Base-by-base conservation (phyloP, 805 yeast species). In the Pichia eremophila region DNA sequence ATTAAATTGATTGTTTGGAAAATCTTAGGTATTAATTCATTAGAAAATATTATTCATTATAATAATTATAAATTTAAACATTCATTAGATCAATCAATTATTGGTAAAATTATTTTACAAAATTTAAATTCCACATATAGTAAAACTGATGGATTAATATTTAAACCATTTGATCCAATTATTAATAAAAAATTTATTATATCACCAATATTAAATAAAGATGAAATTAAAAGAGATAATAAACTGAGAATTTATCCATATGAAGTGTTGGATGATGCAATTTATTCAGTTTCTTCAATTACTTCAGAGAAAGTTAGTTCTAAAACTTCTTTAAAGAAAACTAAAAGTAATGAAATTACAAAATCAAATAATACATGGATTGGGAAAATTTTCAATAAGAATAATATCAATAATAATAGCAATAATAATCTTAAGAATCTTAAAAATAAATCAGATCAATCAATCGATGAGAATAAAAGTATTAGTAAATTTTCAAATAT, bases 1-100 rank as follows among this genome's bases (percentile, higher is more conserved):
- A 69, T 76, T 43, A 69, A 89, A 39, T 68, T 87, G 22, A 50
- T 87, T 17, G 71, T 85, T 43, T 87, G 91, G 84, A 74, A 86
- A 52, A 62, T 40, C 62, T 67, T 59, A 68, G 81, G 50, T 47
- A 67, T 57, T 17, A 44, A 47, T 18, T 52, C 59, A 12, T 18
- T 57, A 3, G 48, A 46, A 25, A 46, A 48, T 28, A 28, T 40
- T 10, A 22, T 27, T 8, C 29, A 44, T 44, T 32, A 39, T 46
- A 15, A 51, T 40, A 15, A 19, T 40, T 14, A 37, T 50, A 41
- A 53, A 17, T 55, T 51, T 34, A 45, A 51, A 32, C 58, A 59
- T 10, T 51, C 54, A 5, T 44, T 54, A 17, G 52, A 51, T 32
- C 40, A 48, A 34, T 45, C 49, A 7, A 51, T 49, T 25, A 31